A percentile compares a stretch with the other conserved stretches of the same genome.
Conservation (phyloP, 1,284 basidiomycete species). For the Sanguinoderma infundibulare region DNA sequence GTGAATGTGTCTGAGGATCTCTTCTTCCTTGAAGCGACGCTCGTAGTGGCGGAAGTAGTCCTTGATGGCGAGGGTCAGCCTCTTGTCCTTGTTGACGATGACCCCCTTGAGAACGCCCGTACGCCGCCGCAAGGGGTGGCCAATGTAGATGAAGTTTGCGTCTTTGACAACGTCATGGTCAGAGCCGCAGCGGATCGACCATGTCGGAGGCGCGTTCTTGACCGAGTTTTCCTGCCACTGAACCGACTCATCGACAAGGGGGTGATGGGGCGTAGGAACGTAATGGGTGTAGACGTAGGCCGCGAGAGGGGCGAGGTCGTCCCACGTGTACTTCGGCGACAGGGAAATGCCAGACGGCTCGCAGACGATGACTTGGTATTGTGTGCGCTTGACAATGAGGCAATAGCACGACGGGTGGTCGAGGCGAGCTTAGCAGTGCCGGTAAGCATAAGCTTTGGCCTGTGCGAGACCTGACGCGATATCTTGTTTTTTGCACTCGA, state of each 20-base stretch:
- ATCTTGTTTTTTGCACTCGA: too few species aligned
- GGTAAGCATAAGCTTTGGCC: background rate
- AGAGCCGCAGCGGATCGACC: too few species aligned
- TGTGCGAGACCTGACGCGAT: background rate
- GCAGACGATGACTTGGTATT: conserved; percentile 2
- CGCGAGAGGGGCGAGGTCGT: background rate
- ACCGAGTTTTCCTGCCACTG: background rate
- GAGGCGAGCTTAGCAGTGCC: background rate
- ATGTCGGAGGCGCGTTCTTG: background rate
- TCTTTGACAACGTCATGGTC: too few species aligned
- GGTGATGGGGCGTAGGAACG: background rate
- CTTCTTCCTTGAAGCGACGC: background rate
- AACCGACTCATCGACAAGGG: background rate
- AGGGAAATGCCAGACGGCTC: background rate
- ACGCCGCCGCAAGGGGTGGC: too few species aligned
- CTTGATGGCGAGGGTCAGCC: background rate
- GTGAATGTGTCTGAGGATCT: background rate
- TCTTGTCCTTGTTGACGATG: background rate
- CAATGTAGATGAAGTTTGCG: too few species aligned
- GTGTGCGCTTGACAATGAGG: background rate
- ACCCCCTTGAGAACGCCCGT: too few species aligned
- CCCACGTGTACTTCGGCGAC: background rate
- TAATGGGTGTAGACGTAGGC: conserved; percentile 6
- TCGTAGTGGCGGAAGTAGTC: background rate
- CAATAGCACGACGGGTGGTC: background rate